Evolutionary conservation across 768 basidiomycete species (phyloP), one percentile per base, ranked within the genome.

Genomic region (Sarcodon aspratus): DNA sequence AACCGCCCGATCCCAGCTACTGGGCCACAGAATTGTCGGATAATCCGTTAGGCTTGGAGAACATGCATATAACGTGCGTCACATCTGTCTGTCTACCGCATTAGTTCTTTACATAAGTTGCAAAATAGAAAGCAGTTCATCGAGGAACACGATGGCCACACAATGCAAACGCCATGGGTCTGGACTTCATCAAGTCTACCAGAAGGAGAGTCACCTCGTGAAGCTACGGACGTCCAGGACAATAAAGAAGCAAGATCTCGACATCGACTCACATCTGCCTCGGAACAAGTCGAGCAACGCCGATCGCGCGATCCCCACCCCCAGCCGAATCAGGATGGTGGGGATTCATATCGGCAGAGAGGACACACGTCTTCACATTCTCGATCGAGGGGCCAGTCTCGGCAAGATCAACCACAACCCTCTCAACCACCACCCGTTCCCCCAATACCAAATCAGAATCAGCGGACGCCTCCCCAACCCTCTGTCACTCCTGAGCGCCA

Each of bases 51-150:
- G 80, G 79, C 33, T 68, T 88, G 17, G 66, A 73, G 51, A 71
- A 76, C 46, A 82, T 85, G 80, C 71, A 82, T 38, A 74, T 75
- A 48, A 71, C 71, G 84, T 82, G 56, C 52, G 79, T 74, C 36
- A 33, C 17, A 27, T 18, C 15, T 17, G 32, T 44, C 45, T 48
- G 18, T 18, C 36, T 33, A 37, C 15, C 34, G 40, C 40, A 9
- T 17, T 33, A 18, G 46, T 42, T 33, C 7, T 11, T 50, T 34
- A 18, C 38, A 34, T 13, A 33, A 12, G 17, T 31, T 15, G 31
- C 44, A 36, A 13, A 15, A 38, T 17, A 15, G 47, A 47, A n/a
- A 36, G 42, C 48, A 46, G 45, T 10, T 48, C 8, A 15, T 21
- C 9, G 6, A 15, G 8, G 11, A 11, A 15, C 17, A 33, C 33